These are phyloP conservation scores for Isochrysis galbana DNA, from an alignment of 78 protist genomes.

Conservation along the genomic window DNA sequence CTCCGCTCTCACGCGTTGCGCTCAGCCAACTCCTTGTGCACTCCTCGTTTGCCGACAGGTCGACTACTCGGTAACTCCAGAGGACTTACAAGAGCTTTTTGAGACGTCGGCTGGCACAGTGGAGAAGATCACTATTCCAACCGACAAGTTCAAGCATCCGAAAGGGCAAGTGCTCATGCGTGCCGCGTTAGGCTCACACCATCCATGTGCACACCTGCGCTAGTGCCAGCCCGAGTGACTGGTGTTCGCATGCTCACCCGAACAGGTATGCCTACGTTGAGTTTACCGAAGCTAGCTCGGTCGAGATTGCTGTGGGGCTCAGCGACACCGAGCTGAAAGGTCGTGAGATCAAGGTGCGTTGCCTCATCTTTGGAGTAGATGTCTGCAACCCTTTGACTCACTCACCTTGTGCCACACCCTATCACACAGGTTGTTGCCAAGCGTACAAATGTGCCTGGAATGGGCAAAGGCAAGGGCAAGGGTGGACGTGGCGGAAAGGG, in stretches of 20 bases:
- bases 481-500: not conserved
- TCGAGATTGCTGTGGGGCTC: slow-evolving; percentile 18
- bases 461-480: not conserved
- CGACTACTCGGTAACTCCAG: slow-evolving; percentile 76
- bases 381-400: not conserved
- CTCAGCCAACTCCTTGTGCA: not conserved
- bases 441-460: not conserved
- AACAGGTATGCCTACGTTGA: not conserved
- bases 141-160: slow-evolving; percentile 74
- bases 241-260: slow-evolving; percentile 36
- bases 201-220: not conserved
- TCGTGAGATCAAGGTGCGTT: slow-evolving; percentile 40
- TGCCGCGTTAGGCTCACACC: slow-evolving; percentile 75
- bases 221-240: not conserved
- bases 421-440: not conserved
- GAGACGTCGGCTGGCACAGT: slow-evolving; percentile 74
- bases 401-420: no score
- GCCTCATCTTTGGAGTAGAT: not conserved
- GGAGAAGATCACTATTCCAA: slow-evolving; percentile 74
- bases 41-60: slow-evolving; percentile 21
- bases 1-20: no score
- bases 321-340: slow-evolving; percentile 30
- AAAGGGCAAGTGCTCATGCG: not conserved
- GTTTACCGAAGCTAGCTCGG: slow-evolving; percentile 26
- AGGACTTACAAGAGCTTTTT: slow-evolving; percentile 79